Evolutionary conservation across 1,284 basidiomycete genomes (phyloP), one percentile per base, ranked within the genome.

Genomic region (Cryptococcus jaspeensis): DNA sequence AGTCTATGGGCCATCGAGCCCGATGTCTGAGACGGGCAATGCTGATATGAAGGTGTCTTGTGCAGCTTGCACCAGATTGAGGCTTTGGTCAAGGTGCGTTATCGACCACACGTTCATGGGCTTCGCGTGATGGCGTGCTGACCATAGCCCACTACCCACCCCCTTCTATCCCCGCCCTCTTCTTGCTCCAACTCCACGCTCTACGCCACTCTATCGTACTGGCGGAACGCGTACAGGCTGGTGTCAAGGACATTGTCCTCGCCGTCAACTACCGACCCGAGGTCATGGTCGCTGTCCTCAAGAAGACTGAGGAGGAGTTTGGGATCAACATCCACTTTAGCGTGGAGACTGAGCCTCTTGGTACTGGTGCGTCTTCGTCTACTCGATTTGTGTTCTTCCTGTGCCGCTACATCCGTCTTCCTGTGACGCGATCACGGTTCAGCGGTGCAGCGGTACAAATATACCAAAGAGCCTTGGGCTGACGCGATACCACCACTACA

Each of bases 191-290:
- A 4, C 28, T 4, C 15, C 49, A 15, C 22, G 36, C 18, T 41
- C 11, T 32, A 40, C 32, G 11, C 6, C 7, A 12, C 20, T 8
- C 13, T 37, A 20, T 41, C n/a, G 4, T 4, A 5, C 7, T 41
- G 40, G 40, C 12, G 40, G 5, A 7, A 32, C 20, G 35, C 45
- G 22, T 41, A 13, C 59, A 80, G 78, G 81, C 80, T 56, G 81
- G 81, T 52, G 81, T 82, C 67, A 81, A 78, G 65, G 80, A 81
- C 67, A 79, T 82, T 60, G 81, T 82, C 49, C 78, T 82, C 52
- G 81, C 81, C 37, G 81, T 82, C 69, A 81, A 81, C 73, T 81
- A 81, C 71, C 73, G 80, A 48, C 80, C 80, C 18, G 80, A 81
- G 65, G 80, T 82, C 62, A 82, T 82, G 81, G 80, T 81, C 48